Conservation (phyloP, 768 basidiomycete genomes). For the Austroboletus eburneus region DNA sequence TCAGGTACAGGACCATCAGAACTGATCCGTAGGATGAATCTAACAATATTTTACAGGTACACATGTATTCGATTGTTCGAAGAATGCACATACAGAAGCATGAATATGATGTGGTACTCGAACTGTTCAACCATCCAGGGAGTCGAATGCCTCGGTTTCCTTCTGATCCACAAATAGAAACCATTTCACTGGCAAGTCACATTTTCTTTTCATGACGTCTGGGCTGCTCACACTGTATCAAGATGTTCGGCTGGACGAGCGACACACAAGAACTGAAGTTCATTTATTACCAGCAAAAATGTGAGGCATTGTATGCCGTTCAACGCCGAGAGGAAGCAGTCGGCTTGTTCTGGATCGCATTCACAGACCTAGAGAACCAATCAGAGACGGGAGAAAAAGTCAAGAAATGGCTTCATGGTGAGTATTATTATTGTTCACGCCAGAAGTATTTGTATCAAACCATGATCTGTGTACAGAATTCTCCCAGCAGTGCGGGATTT, state of each 20-base stretch:
- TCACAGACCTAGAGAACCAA: neutral
- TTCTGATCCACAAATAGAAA: neutral
- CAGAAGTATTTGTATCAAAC: no score
- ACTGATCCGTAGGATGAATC: neutral
- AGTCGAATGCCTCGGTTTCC: neutral
- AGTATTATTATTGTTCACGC: neutral
- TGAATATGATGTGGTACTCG: neutral
- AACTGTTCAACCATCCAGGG: neutral
- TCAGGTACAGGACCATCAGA: neutral
- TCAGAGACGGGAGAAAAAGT: neutral
- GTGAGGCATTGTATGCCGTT: neutral
- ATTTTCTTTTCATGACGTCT: neutral
- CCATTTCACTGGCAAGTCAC: neutral
- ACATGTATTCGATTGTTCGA: neutral
- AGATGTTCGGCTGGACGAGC: neutral
- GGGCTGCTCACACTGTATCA: neutral
- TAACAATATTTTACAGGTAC: neutral
- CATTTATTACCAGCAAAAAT: neutral
- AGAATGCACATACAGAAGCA: neutral
- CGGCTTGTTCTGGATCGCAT: neutral
- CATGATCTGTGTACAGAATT: no score
- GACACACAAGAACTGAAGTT: neutral
- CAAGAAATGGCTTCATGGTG: neutral
- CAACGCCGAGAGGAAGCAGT: neutral
- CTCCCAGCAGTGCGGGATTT: no score